Percentiles rank a stretch among this genome's conserved stretches.
Evolutionary conservation across 2,329 filamentous ascomycete genomes (phyloP).

Genomic region (Colletotrichum lindemuthianum): DNA sequence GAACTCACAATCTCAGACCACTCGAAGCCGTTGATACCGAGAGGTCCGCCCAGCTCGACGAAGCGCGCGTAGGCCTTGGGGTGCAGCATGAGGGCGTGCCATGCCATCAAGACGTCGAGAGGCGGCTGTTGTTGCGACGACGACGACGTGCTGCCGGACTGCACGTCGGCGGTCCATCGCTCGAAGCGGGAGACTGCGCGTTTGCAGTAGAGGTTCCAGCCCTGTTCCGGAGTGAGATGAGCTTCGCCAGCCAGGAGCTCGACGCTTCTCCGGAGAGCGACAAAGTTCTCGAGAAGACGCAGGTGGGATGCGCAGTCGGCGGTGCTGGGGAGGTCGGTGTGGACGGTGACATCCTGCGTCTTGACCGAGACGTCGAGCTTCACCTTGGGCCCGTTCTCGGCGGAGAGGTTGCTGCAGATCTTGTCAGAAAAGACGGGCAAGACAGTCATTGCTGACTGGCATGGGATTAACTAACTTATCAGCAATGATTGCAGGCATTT

Average conservation of each 20-base stretch:
- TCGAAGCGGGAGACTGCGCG: slow-evolving; percentile 42
- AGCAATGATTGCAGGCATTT: slow-evolving; percentile 25
- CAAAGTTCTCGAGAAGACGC: slow-evolving; percentile 67
- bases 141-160: background rate
- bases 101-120: slow-evolving; percentile 49
- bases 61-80: slow-evolving; percentile 37
- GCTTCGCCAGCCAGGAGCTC: slow-evolving; percentile 33
- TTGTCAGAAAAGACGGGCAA: background rate
- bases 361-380: background rate
- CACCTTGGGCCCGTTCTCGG: slow-evolving; percentile 12
- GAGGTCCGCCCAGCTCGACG: slow-evolving; percentile 19
- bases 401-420: slow-evolving; percentile 1
- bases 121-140: slow-evolving; percentile 33
- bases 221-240: slow-evolving; percentile 24
- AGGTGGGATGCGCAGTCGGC: slow-evolving; percentile 64
- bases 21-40: slow-evolving; percentile 21
- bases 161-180: slow-evolving; percentile 8
- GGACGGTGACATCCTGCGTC: background rate
- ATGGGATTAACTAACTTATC: slow-evolving; percentile 14
- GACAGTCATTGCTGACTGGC: background rate
- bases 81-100: slow-evolving; percentile 49
- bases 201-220: slow-evolving; percentile 42
- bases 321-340: slow-evolving; percentile 35
- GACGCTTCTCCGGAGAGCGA: slow-evolving; percentile 55
- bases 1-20: slow-evolving; percentile 30